These are phyloP conservation scores for Fusarium brachygibbosum DNA, from an alignment of 2,329 filamentous ascomycete species.

Conservation along the genomic window DNA sequence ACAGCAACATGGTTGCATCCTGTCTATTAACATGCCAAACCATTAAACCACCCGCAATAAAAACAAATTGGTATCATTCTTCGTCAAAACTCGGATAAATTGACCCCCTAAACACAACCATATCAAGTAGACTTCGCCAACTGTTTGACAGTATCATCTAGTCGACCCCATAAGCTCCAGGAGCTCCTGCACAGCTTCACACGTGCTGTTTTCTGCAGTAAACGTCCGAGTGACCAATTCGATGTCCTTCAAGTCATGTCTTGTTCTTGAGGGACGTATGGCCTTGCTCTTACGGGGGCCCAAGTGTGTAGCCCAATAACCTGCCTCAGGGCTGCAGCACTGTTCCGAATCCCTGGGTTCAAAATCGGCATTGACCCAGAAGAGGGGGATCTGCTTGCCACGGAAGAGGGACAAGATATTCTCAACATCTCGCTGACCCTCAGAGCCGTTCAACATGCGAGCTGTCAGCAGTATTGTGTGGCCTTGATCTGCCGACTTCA, in stretches of 20 bases:
- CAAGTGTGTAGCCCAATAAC: background rate
- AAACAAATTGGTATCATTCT: background rate
- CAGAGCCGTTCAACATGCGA: constrained; percentile 10
- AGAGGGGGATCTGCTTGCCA: constrained; percentile 12
- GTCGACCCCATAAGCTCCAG: background rate
- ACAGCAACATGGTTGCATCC: background rate
- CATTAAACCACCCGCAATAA: background rate
- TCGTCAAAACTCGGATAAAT: background rate
- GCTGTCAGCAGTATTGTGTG: constrained; percentile 20
- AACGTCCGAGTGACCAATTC: constrained; percentile 11
- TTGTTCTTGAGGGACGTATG: background rate
- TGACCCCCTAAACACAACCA: background rate
- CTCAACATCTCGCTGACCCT: constrained; percentile 10
- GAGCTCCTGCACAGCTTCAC: constrained; percentile 9
- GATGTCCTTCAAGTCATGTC: background rate
- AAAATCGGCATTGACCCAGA: constrained; percentile 22
- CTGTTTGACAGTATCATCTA: background rate
- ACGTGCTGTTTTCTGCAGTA: background rate
- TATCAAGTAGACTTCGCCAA: background rate
- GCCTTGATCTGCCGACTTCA: constrained; percentile 13
- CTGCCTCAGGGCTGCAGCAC: background rate
- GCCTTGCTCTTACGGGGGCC: too few species aligned
- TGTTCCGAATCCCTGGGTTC: background rate
- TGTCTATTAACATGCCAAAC: background rate
- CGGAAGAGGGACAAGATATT: constrained; percentile 9